Conservation (phyloP, 2,329 filamentous ascomycete genomes). For the Talaromyces sp. region DNA sequence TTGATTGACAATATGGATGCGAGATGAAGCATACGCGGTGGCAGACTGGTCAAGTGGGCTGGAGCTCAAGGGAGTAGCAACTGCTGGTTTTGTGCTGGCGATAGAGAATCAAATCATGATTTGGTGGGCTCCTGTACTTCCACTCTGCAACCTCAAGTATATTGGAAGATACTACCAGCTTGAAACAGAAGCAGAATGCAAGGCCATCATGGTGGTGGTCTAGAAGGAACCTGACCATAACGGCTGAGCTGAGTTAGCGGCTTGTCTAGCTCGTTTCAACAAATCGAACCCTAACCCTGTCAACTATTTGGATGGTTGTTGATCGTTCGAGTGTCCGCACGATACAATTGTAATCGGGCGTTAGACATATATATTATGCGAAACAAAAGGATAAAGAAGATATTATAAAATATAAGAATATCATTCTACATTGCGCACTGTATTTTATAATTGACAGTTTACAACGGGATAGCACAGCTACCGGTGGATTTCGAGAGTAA, state of each 20-base stretch:
- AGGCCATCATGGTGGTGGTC: slow-evolving; percentile 2
- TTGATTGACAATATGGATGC: not conserved
- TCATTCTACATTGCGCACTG: slow-evolving; percentile 5
- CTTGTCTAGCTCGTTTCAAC: slow-evolving; percentile 7
- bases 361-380: not conserved
- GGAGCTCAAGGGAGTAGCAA: not conserved
- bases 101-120: slow-evolving; percentile 1
- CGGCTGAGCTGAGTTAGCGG: slow-evolving; percentile 5
- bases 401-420: not conserved
- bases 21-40: not conserved
- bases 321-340: not conserved
- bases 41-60: not conserved
- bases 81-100: not conserved
- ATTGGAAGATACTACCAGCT: not conserved
- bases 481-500: not conserved
- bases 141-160: not conserved
- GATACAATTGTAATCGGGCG: not conserved
- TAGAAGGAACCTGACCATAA: not conserved
- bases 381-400: not conserved
- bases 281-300: not conserved
- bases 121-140: not conserved
- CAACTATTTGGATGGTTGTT: not conserved
- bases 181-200: not conserved
- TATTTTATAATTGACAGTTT: not conserved
- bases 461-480: slow-evolving; percentile 11